Evolutionary conservation across 805 yeast species (phyloP).

Genomic region (Citeromyces nyonsensis): DNA sequence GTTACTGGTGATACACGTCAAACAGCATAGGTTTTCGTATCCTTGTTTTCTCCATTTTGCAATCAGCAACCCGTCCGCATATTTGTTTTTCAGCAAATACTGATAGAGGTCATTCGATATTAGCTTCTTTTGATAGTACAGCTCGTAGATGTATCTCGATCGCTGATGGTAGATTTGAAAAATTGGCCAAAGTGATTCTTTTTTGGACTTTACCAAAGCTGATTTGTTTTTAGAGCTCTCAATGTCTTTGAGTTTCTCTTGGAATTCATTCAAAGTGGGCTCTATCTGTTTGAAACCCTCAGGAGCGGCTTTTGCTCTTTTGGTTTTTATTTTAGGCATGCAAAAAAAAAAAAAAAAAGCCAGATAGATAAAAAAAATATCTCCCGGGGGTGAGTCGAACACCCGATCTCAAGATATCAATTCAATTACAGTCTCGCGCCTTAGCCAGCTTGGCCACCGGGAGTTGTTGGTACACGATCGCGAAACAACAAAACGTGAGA

Average conservation of each 20-base stretch:
- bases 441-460: slow-evolving; percentile 19
- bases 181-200: slow-evolving; percentile 55
- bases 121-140: slow-evolving; percentile 55
- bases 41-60: slow-evolving; percentile 56
- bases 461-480: too few relatives aligned
- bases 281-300: slow-evolving; percentile 57
- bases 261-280: slow-evolving; percentile 48
- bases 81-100: slow-evolving; percentile 54
- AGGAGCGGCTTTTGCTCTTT: slow-evolving; percentile 43
- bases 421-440: slow-evolving; percentile 19
- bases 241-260: slow-evolving; percentile 37
- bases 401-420: slow-evolving; percentile 12
- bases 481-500: too few relatives aligned
- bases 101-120: slow-evolving; percentile 56
- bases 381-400: slow-evolving; percentile 6
- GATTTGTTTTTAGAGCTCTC: slow-evolving; percentile 10
- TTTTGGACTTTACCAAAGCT: slow-evolving; percentile 19
- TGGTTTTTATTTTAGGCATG: slow-evolving; percentile 31
- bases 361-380: slow-evolving; percentile 4
- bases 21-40: slow-evolving; percentile 75
- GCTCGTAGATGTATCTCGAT: slow-evolving; percentile 58
- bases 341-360: too few relatives aligned
- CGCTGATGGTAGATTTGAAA: slow-evolving; percentile 58
- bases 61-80: slow-evolving; percentile 54
- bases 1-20: slow-evolving; percentile 52